Evolutionary conservation across 176 grass and related monocot species (phyloP).

Genomic region (Areca catechu): DNA sequence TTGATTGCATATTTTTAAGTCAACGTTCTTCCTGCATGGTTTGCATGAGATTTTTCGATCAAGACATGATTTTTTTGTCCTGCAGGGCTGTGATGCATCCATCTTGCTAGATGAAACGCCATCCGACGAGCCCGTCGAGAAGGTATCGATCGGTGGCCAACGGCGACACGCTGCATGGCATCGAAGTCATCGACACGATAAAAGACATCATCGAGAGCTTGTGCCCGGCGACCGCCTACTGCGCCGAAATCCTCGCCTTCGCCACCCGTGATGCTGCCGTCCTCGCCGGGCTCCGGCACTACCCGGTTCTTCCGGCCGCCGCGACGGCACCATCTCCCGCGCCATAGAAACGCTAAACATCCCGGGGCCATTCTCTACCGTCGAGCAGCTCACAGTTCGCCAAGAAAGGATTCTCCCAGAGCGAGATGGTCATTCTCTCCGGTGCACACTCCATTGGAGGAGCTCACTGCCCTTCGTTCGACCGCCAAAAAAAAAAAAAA

Average conservation of each 20-base stretch:
- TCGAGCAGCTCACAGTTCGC: slow-evolving; percentile 27
- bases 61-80: neutral
- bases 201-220: slow-evolving; percentile 27
- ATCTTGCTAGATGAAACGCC: slow-evolving; percentile 40
- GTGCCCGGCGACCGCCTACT: slow-evolving; percentile 41
- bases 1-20: too few relatives aligned
- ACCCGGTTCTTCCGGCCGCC: slow-evolving; percentile 27
- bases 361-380: slow-evolving; percentile 21
- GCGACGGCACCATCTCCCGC: slow-evolving; percentile 31
- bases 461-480: slow-evolving; percentile 47
- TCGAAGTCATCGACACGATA: slow-evolving; percentile 22
- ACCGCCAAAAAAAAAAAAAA: too few relatives aligned
- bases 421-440: slow-evolving; percentile 41
- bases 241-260: slow-evolving; percentile 27
- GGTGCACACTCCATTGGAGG: slow-evolving; percentile 61
- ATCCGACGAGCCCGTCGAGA: slow-evolving; percentile 31
- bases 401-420: slow-evolving; percentile 18
- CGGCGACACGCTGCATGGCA: slow-evolving; percentile 34
- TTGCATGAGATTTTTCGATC: too few relatives aligned
- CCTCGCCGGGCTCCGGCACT: slow-evolving; percentile 16
- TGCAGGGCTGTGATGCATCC: slow-evolving; percentile 45
- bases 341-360: slow-evolving; percentile 31
- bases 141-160: slow-evolving; percentile 40
- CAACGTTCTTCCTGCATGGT: too few relatives aligned
- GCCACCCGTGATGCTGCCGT: slow-evolving; percentile 35